Conservation (phyloP, 768 basidiomycete species). For the Brasilioporus rufonigricans region DNA sequence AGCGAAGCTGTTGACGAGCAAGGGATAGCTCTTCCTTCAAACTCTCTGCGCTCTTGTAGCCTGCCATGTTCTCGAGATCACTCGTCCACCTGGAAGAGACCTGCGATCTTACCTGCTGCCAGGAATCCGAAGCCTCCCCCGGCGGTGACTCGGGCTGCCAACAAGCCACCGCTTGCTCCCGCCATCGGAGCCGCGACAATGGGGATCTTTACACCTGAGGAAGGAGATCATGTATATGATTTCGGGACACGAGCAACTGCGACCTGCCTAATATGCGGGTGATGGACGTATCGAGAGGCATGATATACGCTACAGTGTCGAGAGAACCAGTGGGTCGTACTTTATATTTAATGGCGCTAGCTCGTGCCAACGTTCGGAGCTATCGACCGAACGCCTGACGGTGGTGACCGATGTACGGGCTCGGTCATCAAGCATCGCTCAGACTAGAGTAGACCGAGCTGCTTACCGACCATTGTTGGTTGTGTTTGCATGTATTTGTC, state of each 20-base stretch:
- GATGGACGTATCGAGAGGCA: constrained; percentile 37
- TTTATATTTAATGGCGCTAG: not conserved
- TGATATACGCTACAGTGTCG: not conserved
- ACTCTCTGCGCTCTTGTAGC: constrained; percentile 43
- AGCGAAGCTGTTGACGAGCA: constrained; percentile 45
- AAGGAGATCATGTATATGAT: not conserved
- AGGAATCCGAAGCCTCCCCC: constrained; percentile 80
- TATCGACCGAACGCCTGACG: not conserved
- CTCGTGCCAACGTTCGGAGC: not conserved
- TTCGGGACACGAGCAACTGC: not conserved
- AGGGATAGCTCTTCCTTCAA: constrained; percentile 51
- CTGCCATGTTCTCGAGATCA: constrained; percentile 31
- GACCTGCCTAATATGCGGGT: constrained; percentile 51
- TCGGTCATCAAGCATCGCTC: no score
- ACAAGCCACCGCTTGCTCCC: constrained; percentile 57
- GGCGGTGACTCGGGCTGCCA: constrained; percentile 59
- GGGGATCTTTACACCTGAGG: constrained; percentile 53
- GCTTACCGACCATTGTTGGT: not conserved
- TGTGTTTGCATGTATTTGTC: constrained; percentile 37
- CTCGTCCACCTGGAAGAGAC: not conserved
- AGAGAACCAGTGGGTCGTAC: not conserved
- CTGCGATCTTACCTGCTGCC: constrained; percentile 46
- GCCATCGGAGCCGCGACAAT: constrained; percentile 71
- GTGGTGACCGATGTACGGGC: no score
- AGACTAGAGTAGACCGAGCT: not conserved